Evolutionary conservation across 257 asterid species (phyloP).

Genomic region (Penstemon barbatus): DNA sequence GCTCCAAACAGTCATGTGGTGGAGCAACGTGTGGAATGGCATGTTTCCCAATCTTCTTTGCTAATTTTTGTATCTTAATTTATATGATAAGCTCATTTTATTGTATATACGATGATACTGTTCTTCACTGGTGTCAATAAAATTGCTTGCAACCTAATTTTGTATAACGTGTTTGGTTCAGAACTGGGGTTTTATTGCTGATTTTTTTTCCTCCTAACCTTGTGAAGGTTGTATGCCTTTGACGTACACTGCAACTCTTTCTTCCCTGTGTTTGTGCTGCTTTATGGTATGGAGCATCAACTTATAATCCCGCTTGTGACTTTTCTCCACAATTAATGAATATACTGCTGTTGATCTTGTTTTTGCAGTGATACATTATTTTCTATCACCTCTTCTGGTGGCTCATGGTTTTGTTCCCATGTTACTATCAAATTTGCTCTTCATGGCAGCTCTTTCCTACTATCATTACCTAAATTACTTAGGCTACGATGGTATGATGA

Average conservation of each 20-base stretch:
- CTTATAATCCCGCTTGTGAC: slow-evolving; percentile 12
- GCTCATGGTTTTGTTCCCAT: slow-evolving; percentile 94
- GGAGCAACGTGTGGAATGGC: slow-evolving; percentile 98
- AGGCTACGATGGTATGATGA: slow-evolving; percentile 87
- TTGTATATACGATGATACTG: slow-evolving; percentile 10
- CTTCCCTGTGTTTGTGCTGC: slow-evolving; percentile 91
- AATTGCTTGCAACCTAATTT: slow-evolving; percentile 5
- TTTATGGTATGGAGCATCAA: slow-evolving; percentile 59
- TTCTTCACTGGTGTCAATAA: slow-evolving; percentile 6
- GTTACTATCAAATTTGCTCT: slow-evolving; percentile 83
- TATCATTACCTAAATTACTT: slow-evolving; percentile 93
- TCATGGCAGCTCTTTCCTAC: slow-evolving; percentile 92
- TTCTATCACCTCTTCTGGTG: slow-evolving; percentile 84
- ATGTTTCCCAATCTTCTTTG: slow-evolving; percentile 41
- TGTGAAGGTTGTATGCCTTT: slow-evolving; percentile 94
- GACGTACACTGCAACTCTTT: slow-evolving; percentile 99
- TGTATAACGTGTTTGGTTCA: slow-evolving; percentile 13
- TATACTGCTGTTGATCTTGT: slow-evolving; percentile 25
- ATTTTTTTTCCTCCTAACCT: slow-evolving; percentile 29
- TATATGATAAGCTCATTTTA: slow-evolving; percentile 11
- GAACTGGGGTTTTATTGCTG: slow-evolving; percentile 25
- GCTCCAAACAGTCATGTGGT: slow-evolving; percentile 93
- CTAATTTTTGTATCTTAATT: slow-evolving; percentile 15
- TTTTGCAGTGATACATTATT: slow-evolving; percentile 80
- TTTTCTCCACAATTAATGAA: slow-evolving; percentile 19